Percentiles rank a stretch among this genome's conserved stretches.
phyloP scores from a whole-genome alignment of 495 filamentous ascomycete genomes.

The Trichoderma erinaceum region DNA sequence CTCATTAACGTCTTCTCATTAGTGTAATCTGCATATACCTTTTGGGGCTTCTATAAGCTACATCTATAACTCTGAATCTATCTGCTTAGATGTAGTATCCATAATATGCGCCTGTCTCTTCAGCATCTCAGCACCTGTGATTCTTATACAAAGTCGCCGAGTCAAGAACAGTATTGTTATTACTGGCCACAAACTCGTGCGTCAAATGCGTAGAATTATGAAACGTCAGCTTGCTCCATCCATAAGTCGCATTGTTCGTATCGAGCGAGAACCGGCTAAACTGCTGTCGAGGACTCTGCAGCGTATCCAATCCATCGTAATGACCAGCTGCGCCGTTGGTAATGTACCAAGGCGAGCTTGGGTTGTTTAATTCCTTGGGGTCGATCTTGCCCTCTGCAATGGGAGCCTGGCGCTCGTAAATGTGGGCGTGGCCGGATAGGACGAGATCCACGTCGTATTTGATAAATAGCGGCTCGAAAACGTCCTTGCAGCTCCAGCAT shows the following conservation, averaged over 20 bases:
- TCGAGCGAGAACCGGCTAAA: slow-evolving; percentile 18
- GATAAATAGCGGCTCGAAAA: slow-evolving; percentile 44
- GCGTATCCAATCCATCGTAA: slow-evolving; percentile 36
- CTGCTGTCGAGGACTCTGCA: slow-evolving; percentile 15
- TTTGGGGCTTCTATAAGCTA: no score
- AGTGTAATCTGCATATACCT: no score
- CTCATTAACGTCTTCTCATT: no score
- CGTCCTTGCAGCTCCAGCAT: slow-evolving; percentile 40
- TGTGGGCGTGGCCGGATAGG: slow-evolving; percentile 45
- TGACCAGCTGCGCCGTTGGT: slow-evolving; percentile 43
- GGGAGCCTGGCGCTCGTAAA: slow-evolving; percentile 40
- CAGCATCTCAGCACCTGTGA: background rate
- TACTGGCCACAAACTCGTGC: slow-evolving; percentile 29
- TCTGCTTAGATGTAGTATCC: no score
- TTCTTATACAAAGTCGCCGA: slow-evolving; percentile 30
- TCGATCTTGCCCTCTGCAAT: slow-evolving; percentile 29
- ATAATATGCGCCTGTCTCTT: background rate
- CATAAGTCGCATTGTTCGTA: slow-evolving; percentile 23
- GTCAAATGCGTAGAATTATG: slow-evolving; percentile 33
- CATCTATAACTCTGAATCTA: no score
- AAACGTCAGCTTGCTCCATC: slow-evolving; percentile 29
- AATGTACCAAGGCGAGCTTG: slow-evolving; percentile 45
- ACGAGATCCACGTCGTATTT: slow-evolving; percentile 48
- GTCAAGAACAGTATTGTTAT: slow-evolving; percentile 28
- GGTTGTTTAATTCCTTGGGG: slow-evolving; percentile 37